These are phyloP conservation scores for Metschnikowia chrysomelidarum DNA, from an alignment of 805 yeast species.

Conservation along the genomic window DNA sequence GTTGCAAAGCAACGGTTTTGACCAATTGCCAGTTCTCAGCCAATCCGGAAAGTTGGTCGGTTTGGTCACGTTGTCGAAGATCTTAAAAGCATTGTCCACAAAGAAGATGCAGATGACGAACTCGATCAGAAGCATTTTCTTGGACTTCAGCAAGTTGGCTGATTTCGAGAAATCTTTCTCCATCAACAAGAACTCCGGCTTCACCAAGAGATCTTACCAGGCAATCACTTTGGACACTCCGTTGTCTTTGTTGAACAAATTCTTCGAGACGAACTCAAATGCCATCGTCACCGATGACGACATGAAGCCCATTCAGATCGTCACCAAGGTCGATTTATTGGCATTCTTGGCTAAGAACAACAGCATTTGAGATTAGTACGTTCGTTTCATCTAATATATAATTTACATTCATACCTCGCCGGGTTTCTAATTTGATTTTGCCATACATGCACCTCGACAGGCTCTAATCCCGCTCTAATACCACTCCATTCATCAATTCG, in stretches of 20 bases:
- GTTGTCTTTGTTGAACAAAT: conserved; percentile 65
- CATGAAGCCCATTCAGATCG: conserved; percentile 74
- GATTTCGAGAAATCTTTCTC: conserved; percentile 64
- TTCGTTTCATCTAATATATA: not conserved
- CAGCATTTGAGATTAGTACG: not conserved
- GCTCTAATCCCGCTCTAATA: too few relatives aligned
- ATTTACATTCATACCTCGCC: conserved; percentile 6
- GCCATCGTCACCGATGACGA: conserved; percentile 77
- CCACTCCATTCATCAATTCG: too few relatives aligned
- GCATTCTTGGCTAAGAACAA: conserved; percentile 45
- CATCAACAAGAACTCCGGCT: conserved; percentile 53
- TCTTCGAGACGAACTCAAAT: conserved; percentile 81
- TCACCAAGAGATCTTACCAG: conserved; percentile 64
- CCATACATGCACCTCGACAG: too few relatives aligned
- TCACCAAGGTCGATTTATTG: conserved; percentile 82
- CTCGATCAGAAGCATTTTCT: conserved; percentile 56
- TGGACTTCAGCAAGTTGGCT: conserved; percentile 72
- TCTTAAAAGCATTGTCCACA: conserved; percentile 64
- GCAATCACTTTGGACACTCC: conserved; percentile 65
- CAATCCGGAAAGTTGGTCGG: conserved; percentile 65
- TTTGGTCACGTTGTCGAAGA: conserved; percentile 69
- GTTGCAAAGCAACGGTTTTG: conserved; percentile 74
- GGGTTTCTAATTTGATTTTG: too few relatives aligned
- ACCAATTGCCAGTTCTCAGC: conserved; percentile 77
- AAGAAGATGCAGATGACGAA: conserved; percentile 55